Evolutionary conservation across 2,329 filamentous ascomycete genomes (phyloP).

Genomic region (Fusarium compactum): DNA sequence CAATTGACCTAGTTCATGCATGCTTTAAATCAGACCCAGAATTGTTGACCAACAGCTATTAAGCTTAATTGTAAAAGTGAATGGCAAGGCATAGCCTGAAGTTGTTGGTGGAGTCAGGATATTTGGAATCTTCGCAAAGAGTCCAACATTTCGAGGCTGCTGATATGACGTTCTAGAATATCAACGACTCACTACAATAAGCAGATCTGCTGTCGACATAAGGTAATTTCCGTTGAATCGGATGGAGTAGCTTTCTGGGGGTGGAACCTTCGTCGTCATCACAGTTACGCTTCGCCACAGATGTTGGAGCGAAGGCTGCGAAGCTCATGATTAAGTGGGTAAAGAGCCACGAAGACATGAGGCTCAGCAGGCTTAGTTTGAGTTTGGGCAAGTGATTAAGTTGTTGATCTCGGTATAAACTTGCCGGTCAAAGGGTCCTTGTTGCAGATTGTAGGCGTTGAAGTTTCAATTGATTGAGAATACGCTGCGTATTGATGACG

Average conservation of each 20-base stretch:
- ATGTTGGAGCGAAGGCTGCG: conserved; percentile 5
- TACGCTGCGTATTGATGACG: conserved; percentile 30
- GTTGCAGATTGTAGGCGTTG: background rate
- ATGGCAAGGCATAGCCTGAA: background rate
- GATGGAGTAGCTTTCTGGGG: background rate
- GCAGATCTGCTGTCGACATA: conserved; percentile 1
- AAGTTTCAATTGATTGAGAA: background rate
- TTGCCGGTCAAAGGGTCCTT: background rate
- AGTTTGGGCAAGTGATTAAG: conserved; percentile 11
- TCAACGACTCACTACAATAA: background rate
- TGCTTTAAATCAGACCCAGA: background rate
- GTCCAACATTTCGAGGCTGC: background rate
- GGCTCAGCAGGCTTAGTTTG: conserved; percentile 29
- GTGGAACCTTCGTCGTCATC: conserved; percentile 29
- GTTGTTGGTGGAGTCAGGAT: background rate
- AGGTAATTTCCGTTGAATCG: background rate
- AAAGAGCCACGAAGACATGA: conserved; percentile 25
- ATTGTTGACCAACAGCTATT: background rate
- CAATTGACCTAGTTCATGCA: background rate
- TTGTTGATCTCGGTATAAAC: background rate
- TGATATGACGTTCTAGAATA: conserved; percentile 20
- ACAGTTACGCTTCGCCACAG: conserved; percentile 9
- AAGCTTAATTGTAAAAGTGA: conserved; percentile 3
- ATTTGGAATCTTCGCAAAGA: conserved; percentile 5
- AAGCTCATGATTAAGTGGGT: conserved; percentile 18